These are phyloP conservation scores for Diutina rugosa DNA, from an alignment of 1,139 yeast genomes.

Conservation along the genomic window DNA sequence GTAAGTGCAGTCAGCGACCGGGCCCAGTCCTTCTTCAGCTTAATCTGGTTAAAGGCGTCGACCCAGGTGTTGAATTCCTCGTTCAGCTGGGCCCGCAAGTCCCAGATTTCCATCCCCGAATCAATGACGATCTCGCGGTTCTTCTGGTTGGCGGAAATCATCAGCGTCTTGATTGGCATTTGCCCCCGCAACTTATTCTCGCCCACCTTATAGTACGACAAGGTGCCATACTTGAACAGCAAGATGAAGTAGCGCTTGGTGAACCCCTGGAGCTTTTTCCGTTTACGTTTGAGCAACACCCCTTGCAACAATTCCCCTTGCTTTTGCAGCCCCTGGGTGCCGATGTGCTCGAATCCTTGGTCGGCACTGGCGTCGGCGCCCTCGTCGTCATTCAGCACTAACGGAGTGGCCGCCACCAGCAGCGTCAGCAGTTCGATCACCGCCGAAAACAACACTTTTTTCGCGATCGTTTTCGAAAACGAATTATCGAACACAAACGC, in stretches of 20 bases:
- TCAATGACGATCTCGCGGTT: conserved; percentile 68
- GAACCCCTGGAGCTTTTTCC: conserved; percentile 73
- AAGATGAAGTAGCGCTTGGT: conserved; percentile 74
- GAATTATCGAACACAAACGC: conserved; percentile 92
- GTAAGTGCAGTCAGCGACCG: not conserved
- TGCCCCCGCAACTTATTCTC: conserved; percentile 77
- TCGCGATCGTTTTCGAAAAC: conserved; percentile 74
- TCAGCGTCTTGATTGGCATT: conserved; percentile 75
- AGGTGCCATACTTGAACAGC: conserved; percentile 69
- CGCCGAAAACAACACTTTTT: conserved; percentile 49
- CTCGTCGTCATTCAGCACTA: not conserved
- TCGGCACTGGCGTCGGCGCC: not conserved
- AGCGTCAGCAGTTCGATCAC: conserved; percentile 15
- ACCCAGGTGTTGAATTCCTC: conserved; percentile 76
- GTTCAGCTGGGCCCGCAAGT: conserved; percentile 51
- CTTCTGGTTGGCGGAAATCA: conserved; percentile 64
- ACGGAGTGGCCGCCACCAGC: not conserved
- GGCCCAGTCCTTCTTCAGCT: conserved; percentile 7
- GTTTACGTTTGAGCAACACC: conserved; percentile 56
- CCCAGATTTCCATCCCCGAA: conserved; percentile 96
- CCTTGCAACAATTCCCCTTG: conserved; percentile 66
- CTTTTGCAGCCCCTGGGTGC: conserved; percentile 20
- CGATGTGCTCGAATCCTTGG: not conserved
- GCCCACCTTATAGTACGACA: conserved; percentile 64
- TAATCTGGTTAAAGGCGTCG: conserved; percentile 50